Conservation (phyloP, 441 rosid genomes). For the Adansonia gregorii region DNA sequence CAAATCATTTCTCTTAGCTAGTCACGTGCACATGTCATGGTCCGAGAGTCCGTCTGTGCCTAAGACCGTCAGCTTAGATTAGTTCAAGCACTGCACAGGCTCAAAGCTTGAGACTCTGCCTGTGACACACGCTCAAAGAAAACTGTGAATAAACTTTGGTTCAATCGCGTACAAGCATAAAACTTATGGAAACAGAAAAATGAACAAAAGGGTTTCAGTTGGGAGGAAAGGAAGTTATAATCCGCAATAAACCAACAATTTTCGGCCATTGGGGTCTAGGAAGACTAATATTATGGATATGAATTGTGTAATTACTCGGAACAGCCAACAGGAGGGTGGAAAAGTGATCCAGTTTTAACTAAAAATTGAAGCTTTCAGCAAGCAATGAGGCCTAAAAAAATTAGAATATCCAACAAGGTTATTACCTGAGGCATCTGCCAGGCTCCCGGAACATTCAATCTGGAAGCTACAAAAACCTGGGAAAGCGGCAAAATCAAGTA, state of each 20-base stretch:
- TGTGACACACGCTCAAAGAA: not conserved
- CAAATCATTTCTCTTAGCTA: not conserved
- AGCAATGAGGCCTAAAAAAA: not conserved
- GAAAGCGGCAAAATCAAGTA: constrained; percentile 7
- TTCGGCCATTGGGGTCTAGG: not conserved
- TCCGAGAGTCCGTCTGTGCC: too few relatives aligned
- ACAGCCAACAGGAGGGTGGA: not conserved
- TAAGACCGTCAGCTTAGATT: too few relatives aligned
- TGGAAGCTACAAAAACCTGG: constrained; percentile 93
- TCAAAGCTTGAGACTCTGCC: too few relatives aligned
- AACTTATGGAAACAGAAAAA: not conserved
- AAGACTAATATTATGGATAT: not conserved
- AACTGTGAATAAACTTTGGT: not conserved
- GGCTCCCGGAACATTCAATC: constrained; percentile 98
- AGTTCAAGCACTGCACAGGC: too few relatives aligned
- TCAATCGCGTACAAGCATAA: too few relatives aligned
- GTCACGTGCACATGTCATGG: not conserved
- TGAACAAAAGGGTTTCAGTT: not conserved
- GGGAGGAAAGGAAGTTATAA: not conserved
- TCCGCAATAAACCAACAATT: not conserved
- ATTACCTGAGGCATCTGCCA: constrained; percentile 99
- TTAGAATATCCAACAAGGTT: not conserved
- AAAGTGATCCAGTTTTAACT: not conserved
- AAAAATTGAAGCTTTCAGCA: not conserved
- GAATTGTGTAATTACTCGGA: not conserved